Percentiles rank a stretch among this genome's conserved stretches.
phyloP scores from a whole-genome alignment of 179 eudicot species.

The Actinidia chinensis region DNA sequence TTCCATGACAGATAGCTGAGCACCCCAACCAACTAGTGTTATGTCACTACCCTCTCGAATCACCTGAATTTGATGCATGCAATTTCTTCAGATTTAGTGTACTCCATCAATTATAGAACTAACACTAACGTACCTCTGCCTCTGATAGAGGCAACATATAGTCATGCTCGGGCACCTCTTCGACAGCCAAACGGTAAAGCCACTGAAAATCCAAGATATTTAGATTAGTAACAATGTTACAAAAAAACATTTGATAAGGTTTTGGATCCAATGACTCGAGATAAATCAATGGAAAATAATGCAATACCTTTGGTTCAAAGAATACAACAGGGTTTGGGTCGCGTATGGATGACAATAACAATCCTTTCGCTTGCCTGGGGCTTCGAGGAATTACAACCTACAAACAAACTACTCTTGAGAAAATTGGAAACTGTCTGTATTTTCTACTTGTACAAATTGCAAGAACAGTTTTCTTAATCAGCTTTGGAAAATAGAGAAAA shows the following conservation, averaged over 20 bases:
- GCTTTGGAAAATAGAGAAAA: not conserved
- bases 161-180: constrained; percentile 88
- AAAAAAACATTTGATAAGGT: not conserved
- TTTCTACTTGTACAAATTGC: not conserved
- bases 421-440: not conserved
- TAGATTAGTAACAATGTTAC: not conserved
- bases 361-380: constrained; percentile 91
- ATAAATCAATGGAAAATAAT: not conserved
- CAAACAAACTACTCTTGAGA: constrained; percentile 18
- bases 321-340: constrained; percentile 96
- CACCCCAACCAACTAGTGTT: constrained; percentile 98
- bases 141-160: constrained; percentile 89
- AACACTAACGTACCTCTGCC: constrained; percentile 68
- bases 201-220: constrained; percentile 47
- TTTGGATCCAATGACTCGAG: not conserved
- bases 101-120: constrained; percentile 9
- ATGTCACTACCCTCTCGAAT: constrained; percentile 89
- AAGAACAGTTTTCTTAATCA: constrained; percentile 14
- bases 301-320: constrained; percentile 94
- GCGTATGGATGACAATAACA: constrained; percentile 79
- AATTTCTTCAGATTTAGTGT: constrained; percentile 21
- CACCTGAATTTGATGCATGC: constrained; percentile 43
- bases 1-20: constrained; percentile 84
- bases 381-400: constrained; percentile 96
- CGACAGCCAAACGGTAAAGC: constrained; percentile 95